Percentiles rank a stretch among this genome's conserved stretches.
Evolutionary conservation across 305 asterid genomes (phyloP).

Genomic region (Euphrasia arctica): DNA sequence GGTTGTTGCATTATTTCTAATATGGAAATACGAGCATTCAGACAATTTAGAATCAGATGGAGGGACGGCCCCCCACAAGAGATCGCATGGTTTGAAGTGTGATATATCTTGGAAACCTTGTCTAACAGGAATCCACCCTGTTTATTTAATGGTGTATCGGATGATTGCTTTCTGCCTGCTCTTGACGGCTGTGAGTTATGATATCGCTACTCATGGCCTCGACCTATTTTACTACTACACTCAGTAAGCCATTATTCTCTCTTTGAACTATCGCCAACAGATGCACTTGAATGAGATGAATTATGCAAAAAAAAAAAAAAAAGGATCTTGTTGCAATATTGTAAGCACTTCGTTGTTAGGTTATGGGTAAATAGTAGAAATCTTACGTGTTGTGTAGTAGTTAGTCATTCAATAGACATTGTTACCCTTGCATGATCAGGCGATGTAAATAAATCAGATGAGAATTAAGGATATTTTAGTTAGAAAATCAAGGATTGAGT

Average conservation of each 20-base stretch:
- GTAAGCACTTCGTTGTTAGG: too few species aligned
- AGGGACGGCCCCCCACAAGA: constrained; percentile 28
- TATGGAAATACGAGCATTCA: constrained; percentile 68
- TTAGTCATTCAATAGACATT: too few species aligned
- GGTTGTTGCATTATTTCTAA: constrained; percentile 37
- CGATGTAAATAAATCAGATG: too few species aligned
- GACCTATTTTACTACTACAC: constrained; percentile 73
- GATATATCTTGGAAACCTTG: constrained; percentile 85
- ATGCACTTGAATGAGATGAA: too few species aligned
- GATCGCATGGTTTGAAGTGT: constrained; percentile 25
- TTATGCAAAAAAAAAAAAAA: too few species aligned
- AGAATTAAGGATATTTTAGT: too few species aligned
- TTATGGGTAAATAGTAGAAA: too few species aligned
- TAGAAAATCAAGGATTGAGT: too few species aligned
- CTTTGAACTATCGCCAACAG: background rate
- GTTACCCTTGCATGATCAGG: too few species aligned
- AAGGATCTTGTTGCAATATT: too few species aligned
- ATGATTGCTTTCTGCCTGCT: constrained; percentile 63
- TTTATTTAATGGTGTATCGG: constrained; percentile 56
- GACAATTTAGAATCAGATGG: constrained; percentile 33
- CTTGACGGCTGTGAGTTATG: constrained; percentile 45
- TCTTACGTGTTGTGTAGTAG: too few species aligned
- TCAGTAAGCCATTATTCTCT: constrained; percentile 61
- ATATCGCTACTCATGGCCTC: constrained; percentile 62
- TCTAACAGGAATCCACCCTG: constrained; percentile 48